phyloP scores from a whole-genome alignment of 2,329 filamentous ascomycete genomes.

The Coccinonectria pachysandricola region DNA sequence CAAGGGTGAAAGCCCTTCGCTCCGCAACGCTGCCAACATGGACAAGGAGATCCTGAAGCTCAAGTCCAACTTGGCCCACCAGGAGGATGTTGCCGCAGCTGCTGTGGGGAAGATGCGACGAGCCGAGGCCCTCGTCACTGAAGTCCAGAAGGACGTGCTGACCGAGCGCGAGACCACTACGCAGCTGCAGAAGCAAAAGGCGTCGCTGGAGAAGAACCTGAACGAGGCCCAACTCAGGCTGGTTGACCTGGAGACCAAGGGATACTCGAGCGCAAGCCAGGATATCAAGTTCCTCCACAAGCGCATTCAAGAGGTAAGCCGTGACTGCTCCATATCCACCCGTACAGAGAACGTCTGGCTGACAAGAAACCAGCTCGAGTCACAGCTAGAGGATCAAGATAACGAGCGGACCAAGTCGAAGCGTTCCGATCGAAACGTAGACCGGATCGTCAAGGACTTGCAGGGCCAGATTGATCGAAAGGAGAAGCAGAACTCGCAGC shows the following conservation, averaged over 20 bases:
- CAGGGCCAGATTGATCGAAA: conserved; percentile 87
- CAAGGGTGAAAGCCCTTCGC: conserved; percentile 72
- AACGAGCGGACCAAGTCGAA: conserved; percentile 69
- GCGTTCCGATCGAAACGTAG: conserved; percentile 81
- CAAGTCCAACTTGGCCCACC: conserved; percentile 78
- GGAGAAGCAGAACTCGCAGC: conserved; percentile 73
- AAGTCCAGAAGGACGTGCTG: conserved; percentile 88
- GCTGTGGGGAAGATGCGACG: conserved; percentile 96
- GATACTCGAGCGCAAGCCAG: conserved; percentile 86
- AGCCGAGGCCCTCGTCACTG: conserved; percentile 74
- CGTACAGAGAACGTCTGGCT: conserved; percentile 8
- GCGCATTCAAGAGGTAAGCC: conserved; percentile 81
- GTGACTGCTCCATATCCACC: conserved; percentile 1
- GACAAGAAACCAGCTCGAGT: conserved; percentile 58
- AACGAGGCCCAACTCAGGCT: conserved; percentile 85
- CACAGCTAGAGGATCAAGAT: conserved; percentile 75
- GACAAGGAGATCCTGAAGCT: conserved; percentile 85
- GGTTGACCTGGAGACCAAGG: conserved; percentile 93
- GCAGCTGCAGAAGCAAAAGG: conserved; percentile 82
- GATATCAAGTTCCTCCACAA: conserved; percentile 93
- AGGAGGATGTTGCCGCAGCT: conserved; percentile 84
- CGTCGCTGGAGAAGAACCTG: conserved; percentile 74
- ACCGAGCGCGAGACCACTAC: conserved; percentile 74
- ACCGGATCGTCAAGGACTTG: conserved; percentile 87
- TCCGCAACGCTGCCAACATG: conserved; percentile 79